Percentiles rank a stretch among this genome's conserved stretches.
These are phyloP conservation scores for Dactylellina drechsleri DNA, from an alignment of 2,329 filamentous ascomycete genomes.

Conservation along the genomic window DNA sequence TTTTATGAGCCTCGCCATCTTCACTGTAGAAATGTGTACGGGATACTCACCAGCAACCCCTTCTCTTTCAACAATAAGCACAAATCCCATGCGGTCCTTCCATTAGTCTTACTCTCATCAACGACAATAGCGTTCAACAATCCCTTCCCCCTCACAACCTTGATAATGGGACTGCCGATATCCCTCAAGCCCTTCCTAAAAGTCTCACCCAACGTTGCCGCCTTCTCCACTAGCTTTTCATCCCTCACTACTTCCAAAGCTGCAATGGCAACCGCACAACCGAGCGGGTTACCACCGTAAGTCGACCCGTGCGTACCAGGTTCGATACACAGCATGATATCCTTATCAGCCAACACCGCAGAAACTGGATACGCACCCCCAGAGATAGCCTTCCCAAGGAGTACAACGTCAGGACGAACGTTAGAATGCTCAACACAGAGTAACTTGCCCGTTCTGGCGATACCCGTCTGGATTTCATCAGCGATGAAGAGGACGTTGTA, in stretches of 20 bases:
- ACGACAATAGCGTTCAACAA: constrained; percentile 96
- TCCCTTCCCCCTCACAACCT: constrained; percentile 87
- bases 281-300: constrained; percentile 97
- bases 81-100: constrained; percentile 87
- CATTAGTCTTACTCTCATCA: constrained; percentile 84
- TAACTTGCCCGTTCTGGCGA: constrained; percentile 92
- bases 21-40: too few relatives aligned
- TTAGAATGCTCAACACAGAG: constrained; percentile 93
- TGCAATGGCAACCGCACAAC: constrained; percentile 93
- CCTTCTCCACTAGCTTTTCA: constrained; percentile 84
- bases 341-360: constrained; percentile 84
- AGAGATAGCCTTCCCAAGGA: constrained; percentile 96
- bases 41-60: constrained; percentile 79
- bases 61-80: constrained; percentile 96
- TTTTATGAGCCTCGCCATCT: too few relatives aligned
- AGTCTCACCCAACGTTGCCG: constrained; percentile 80
- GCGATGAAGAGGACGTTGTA: constrained; percentile 96
- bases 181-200: constrained; percentile 82
- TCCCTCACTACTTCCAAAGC: constrained; percentile 94
- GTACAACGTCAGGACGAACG: constrained; percentile 93
- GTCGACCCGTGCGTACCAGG: constrained; percentile 97
- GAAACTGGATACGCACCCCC: constrained; percentile 99
- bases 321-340: constrained; percentile 95
- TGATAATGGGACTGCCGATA: constrained; percentile 82
- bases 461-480: constrained; percentile 94